Evolutionary conservation across 2,329 filamentous ascomycete species (phyloP).

Genomic region (Cucurbitaria berberidis): DNA sequence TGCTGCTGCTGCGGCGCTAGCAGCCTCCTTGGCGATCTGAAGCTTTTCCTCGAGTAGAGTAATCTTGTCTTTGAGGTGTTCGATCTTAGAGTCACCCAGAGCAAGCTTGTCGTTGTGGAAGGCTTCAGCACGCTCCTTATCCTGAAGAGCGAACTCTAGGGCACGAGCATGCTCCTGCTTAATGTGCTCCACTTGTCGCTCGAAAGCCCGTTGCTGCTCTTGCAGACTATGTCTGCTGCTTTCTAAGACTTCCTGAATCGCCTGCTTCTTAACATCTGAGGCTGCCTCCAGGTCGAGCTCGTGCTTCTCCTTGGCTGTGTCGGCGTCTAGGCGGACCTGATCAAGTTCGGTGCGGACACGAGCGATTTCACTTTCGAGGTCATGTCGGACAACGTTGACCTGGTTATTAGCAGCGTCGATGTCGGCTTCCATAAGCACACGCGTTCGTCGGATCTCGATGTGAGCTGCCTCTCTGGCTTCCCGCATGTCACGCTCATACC

Average conservation of each 20-base stretch:
- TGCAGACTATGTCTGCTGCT: slow-evolving; percentile 61
- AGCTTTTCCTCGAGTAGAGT: slow-evolving; percentile 87
- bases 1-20: slow-evolving; percentile 78
- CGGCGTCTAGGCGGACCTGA: slow-evolving; percentile 76
- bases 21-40: slow-evolving; percentile 86
- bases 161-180: slow-evolving; percentile 65
- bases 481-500: slow-evolving; percentile 80
- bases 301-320: slow-evolving; percentile 79
- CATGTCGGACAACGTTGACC: slow-evolving; percentile 80
- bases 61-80: slow-evolving; percentile 85
- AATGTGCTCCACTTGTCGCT: slow-evolving; percentile 53
- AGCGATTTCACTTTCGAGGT: slow-evolving; percentile 79
- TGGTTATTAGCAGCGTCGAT: slow-evolving; percentile 84
- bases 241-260: slow-evolving; percentile 61
- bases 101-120: slow-evolving; percentile 81
- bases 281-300: slow-evolving; percentile 87
- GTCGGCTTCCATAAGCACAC: slow-evolving; percentile 78
- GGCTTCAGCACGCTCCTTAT: slow-evolving; percentile 79
- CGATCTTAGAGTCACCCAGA: slow-evolving; percentile 81
- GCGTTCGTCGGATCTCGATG: slow-evolving; percentile 80
- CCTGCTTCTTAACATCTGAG: slow-evolving; percentile 69
- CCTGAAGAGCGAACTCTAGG: slow-evolving; percentile 76
- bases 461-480: slow-evolving; percentile 81
- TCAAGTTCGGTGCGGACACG: slow-evolving; percentile 78
- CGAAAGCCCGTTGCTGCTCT: slow-evolving; percentile 55